phyloP scores from a whole-genome alignment of 2,329 filamentous ascomycete genomes.

The Colletotrichum trifolii region DNA sequence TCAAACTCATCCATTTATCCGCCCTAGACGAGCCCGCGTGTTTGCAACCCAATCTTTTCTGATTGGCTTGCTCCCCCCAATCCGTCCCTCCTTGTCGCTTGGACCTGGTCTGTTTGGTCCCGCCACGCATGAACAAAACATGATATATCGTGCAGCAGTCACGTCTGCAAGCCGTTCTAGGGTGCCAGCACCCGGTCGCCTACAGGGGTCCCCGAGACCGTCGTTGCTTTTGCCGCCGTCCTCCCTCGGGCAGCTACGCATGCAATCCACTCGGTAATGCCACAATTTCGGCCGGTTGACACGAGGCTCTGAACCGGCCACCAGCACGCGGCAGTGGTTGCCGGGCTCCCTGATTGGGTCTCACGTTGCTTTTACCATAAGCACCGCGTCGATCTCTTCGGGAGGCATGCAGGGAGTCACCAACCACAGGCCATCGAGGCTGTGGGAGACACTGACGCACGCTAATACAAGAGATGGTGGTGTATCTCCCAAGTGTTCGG shows the following conservation, averaged over 20 bases:
- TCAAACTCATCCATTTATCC: too few relatives aligned
- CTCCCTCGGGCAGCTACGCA: conserved; percentile 37
- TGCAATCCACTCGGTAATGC: conserved; percentile 32
- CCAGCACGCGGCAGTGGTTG: conserved; percentile 18
- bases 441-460: conserved; percentile 31
- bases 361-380: conserved; percentile 33
- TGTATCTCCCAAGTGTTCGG: conserved; percentile 34
- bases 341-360: conserved; percentile 22
- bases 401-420: conserved; percentile 33
- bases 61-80: background rate
- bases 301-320: conserved; percentile 32
- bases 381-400: conserved; percentile 30
- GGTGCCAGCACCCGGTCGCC: conserved; percentile 18
- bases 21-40: too few relatives aligned
- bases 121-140: conserved; percentile 16
- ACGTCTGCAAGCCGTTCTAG: conserved; percentile 22
- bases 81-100: conserved; percentile 3
- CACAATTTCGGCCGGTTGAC: conserved; percentile 36
- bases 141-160: conserved; percentile 29
- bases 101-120: conserved; percentile 23
- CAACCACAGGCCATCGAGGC: conserved; percentile 21
- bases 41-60: background rate
- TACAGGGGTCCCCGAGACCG: conserved; percentile 19
- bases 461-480: conserved; percentile 32
- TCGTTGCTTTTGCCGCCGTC: conserved; percentile 30